Evolutionary conservation across 768 basidiomycete species (phyloP), one percentile per base, ranked within the genome.

Genomic region (Psilocybe cubensis): DNA sequence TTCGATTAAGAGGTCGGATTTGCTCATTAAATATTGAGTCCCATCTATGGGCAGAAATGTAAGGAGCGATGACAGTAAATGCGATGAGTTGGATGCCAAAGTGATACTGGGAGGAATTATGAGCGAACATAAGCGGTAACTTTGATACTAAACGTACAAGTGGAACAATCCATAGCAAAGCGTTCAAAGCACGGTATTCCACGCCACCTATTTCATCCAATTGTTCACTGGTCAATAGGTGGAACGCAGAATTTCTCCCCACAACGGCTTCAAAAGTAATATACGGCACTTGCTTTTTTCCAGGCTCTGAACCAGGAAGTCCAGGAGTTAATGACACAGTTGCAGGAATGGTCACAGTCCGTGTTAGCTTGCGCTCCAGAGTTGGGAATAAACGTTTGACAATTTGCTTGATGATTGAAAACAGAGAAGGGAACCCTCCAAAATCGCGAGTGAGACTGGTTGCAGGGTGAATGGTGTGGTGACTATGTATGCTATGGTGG

Each of bases 151-250:
- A 31, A 79, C 91, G 66, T 68, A 96, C 94, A 29, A 74, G 68
- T 10, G 81, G 81, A 33, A 96, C 84, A 54, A 96, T 82, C 89
- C 91, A 96, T 9, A 94, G 75, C 48, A 97, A 70, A 2, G 88
- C 84, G 42, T 87, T 88, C 60, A 97, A 74, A 11, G 90, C 91
- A 9, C 94, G 82, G 67, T 92, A 98, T 70, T 99, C 96, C 6
- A 97, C 89, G 18, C 96, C 96, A 3, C 95, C 95, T 4, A 98
- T 75, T 70, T 97, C 94, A 62, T 96, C 94, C 63, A 92, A 75
- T 66, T 98, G 91, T 45, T 94, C 92, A 18, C 83, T 79, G 0
- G 87, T 91, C 52, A 96, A 73, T 61, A 71, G 76, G 33, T 82
- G 80, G 62, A 92, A 92, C 2, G 75, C 74, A 3, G 90, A 93